Conservation (phyloP, 345 rosid genomes). For the Populus alba region DNA sequence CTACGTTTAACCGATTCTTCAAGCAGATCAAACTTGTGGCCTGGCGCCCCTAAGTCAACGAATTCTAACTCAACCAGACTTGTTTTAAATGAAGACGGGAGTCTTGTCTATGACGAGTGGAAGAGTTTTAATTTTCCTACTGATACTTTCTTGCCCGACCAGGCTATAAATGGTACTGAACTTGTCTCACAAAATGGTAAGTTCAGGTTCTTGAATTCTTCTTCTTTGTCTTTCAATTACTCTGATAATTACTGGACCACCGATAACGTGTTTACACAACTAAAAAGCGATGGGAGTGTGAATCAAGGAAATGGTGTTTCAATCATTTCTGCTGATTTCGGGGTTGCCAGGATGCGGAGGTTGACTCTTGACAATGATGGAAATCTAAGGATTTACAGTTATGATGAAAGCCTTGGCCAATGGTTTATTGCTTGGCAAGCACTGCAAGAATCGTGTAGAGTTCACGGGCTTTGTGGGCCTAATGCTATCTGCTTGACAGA, state of each 20-base stretch:
- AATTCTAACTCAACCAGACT: slow-evolving; percentile 34
- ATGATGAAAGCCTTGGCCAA: neutral
- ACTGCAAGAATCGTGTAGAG: slow-evolving; percentile 42
- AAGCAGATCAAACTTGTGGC: slow-evolving; percentile 30
- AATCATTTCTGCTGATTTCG: slow-evolving; percentile 40
- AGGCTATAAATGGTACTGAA: slow-evolving; percentile 20
- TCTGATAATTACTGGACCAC: slow-evolving; percentile 33
- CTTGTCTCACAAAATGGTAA: slow-evolving; percentile 39
- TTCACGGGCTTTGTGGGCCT: slow-evolving; percentile 48
- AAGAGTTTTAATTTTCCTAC: slow-evolving; percentile 39
- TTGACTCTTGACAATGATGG: slow-evolving; percentile 52
- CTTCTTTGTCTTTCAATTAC: slow-evolving; percentile 20
- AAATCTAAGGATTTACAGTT: slow-evolving; percentile 44
- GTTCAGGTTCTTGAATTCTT: slow-evolving; percentile 33
- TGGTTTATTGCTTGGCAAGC: slow-evolving; percentile 58
- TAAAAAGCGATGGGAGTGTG: slow-evolving; percentile 29
- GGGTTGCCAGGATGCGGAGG: slow-evolving; percentile 23
- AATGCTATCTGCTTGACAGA: slow-evolving; percentile 52
- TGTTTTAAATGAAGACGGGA: slow-evolving; percentile 32
- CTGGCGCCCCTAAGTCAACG: neutral
- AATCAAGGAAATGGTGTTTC: neutral
- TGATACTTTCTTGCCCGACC: slow-evolving; percentile 48
- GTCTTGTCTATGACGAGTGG: slow-evolving; percentile 43
- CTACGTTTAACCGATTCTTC: slow-evolving; percentile 34
- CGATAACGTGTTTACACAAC: neutral